Base-by-base conservation (phyloP, 495 filamentous ascomycete species). In the Endocarpon pusillum region DNA sequence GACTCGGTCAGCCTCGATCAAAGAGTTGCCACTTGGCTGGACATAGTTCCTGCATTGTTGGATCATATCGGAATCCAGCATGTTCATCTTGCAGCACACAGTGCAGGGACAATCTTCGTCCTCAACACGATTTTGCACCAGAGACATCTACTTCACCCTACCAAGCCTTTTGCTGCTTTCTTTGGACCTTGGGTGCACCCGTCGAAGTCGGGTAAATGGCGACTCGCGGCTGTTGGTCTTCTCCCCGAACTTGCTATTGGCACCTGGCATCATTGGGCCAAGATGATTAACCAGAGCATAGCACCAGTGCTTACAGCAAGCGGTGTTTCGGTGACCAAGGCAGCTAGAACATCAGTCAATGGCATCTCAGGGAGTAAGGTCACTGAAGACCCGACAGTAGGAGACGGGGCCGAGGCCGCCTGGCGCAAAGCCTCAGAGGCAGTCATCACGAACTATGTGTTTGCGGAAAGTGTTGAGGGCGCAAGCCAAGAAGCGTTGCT, bases 81-180 rank as follows among this genome's bases (percentile, higher is more conserved):
- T 32, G 53, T 70, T 9, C 47, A 43, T 5, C 34, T 68, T 2
- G 46, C 54, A 5, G 44, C 49, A 20, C 64, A 68, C 37, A 58
- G 53, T 35, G 55, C 57, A 2, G 66, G 64, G 6, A 62, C 63
- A 1, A 47, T 67, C 8, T 68, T 57, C 42, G 34, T 55, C 6
- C 42, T 70, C n/a, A 66, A 67, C 36, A 52, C 60, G 4, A 39
- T 61, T 12, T 45, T 45, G 5, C 38, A 48, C 6, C 54, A 55
- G 32, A 54, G 53, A 2, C 39, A 54, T 1, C n/a, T 64, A n/a
- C 42, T 69, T 1, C 37, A 53, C 30, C 62, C 60, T 0, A 23
- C 40, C 3, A 26, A 32, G 24, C 51, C 54, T 4, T 53, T 37
- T n/a, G 34, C 61, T 4, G 48, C 49, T 1, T 37, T 66, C 17